phyloP scores from a whole-genome alignment of 2,329 filamentous ascomycete species.

The Ilyonectria mors-panacis region DNA sequence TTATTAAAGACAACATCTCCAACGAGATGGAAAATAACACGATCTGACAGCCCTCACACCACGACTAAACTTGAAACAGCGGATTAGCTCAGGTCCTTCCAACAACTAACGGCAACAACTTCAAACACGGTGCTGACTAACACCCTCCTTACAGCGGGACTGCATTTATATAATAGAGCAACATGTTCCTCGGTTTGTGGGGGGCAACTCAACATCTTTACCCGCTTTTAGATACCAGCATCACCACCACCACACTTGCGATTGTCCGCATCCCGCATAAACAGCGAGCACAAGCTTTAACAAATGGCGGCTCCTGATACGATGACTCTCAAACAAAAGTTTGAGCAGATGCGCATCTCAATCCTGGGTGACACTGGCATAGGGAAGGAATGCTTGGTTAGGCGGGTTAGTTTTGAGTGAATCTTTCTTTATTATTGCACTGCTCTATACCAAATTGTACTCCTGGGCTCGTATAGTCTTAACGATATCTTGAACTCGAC shows the following conservation, averaged over 20 bases:
- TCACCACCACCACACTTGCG: not conserved
- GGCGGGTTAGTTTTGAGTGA: slow-evolving; percentile 33
- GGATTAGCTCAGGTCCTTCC: not conserved
- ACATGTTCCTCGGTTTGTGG: not conserved
- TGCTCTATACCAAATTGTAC: not conserved
- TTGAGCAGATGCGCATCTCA: slow-evolving; percentile 33
- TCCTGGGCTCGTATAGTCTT: not conserved
- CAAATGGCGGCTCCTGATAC: not conserved
- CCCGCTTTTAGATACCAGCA: not conserved
- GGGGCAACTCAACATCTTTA: not conserved
- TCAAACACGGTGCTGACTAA: slow-evolving; percentile 35
- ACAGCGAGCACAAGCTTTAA: too few relatives aligned
- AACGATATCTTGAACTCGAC: not conserved
- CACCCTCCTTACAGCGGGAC: slow-evolving; percentile 28
- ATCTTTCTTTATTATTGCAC: not conserved
- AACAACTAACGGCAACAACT: not conserved
- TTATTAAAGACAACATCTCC: not conserved
- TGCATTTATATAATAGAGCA: slow-evolving; percentile 18
- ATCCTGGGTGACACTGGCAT: slow-evolving; percentile 33
- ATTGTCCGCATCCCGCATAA: not conserved
- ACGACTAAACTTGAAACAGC: not conserved
- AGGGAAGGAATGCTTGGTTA: slow-evolving; percentile 42
- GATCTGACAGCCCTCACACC: not conserved
- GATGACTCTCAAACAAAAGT: slow-evolving; percentile 16
- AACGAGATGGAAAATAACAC: not conserved